Evolutionary conservation across 2,329 filamentous ascomycete genomes (phyloP).

Genomic region (Lizonia empirigonia): DNA sequence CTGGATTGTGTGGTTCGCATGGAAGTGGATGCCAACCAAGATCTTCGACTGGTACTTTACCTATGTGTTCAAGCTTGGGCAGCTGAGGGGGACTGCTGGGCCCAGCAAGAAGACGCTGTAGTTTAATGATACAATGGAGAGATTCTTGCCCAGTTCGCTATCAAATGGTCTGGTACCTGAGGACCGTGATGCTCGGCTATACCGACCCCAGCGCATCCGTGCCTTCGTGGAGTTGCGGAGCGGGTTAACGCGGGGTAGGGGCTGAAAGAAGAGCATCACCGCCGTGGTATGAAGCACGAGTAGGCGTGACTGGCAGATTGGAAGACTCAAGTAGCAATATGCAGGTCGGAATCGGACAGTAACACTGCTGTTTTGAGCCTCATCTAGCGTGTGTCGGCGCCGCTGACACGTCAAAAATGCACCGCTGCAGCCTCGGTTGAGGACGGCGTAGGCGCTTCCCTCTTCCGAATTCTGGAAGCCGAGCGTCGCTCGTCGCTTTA

Average conservation of each 20-base stretch:
- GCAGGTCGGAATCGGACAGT: no score
- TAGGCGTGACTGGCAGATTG: no score
- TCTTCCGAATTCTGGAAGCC: constrained; percentile 33
- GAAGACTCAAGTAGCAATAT: no score
- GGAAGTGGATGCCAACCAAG: constrained; percentile 54
- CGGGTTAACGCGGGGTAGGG: constrained; percentile 17
- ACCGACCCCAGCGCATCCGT: constrained; percentile 2
- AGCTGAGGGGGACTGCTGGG: constrained; percentile 47
- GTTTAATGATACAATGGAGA: no score
- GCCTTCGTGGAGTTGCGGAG: constrained; percentile 8
- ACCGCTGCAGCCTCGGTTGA: constrained; percentile 38
- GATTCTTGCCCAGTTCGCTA: no score
- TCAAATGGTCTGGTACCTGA: constrained; percentile 1
- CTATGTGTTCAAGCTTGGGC: constrained; percentile 59
- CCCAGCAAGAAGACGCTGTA: constrained; percentile 37
- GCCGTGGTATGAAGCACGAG: no score
- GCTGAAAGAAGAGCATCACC: no score
- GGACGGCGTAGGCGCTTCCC: constrained; percentile 31
- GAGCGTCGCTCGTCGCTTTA: constrained; percentile 29
- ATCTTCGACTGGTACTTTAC: constrained; percentile 54
- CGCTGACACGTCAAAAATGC: constrained; percentile 20
- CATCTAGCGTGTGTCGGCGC: constrained; percentile 3
- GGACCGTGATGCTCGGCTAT: constrained; percentile 11
- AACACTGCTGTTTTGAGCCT: constrained; percentile 8
- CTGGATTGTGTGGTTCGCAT: constrained; percentile 57